phyloP scores from a whole-genome alignment of 2,329 filamentous ascomycete species.

The Cercospora canescens region DNA sequence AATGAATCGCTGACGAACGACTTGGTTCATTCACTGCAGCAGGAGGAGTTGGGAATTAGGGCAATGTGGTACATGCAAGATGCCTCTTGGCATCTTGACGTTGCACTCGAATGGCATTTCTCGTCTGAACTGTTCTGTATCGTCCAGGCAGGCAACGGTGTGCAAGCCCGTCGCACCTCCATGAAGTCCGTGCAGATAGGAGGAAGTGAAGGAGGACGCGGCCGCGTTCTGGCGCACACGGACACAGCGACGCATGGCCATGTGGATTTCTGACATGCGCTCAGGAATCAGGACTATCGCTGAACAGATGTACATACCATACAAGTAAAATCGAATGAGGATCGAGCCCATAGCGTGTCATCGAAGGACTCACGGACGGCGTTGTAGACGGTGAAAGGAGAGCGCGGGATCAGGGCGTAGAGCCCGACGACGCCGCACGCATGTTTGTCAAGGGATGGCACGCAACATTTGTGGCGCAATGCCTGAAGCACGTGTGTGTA shows the following conservation, averaged over 20 bases:
- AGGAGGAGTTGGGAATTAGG: too few species aligned
- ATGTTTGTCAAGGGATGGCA: neutral
- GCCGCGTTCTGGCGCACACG: neutral
- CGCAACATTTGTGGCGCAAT: neutral
- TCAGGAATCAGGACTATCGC: neutral
- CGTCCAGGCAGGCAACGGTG: neutral
- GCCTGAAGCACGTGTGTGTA: neutral
- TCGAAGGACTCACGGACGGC: neutral
- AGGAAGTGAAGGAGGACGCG: neutral
- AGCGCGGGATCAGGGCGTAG: neutral
- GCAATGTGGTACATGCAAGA: too few species aligned
- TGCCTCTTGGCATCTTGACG: too few species aligned
- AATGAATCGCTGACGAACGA: neutral
- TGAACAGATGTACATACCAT: neutral
- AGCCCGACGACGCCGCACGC: neutral
- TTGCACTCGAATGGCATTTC: too few species aligned
- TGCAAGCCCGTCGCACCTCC: too few species aligned
- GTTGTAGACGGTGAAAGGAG: neutral
- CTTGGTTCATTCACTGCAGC: too few species aligned
- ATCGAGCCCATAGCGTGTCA: neutral
- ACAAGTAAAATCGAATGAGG: neutral
- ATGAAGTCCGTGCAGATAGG: neutral
- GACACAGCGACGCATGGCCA: neutral
- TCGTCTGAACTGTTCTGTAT: too few species aligned
- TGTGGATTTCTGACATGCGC: neutral